A percentile compares a stretch with the other conserved stretches of the same genome.
These are phyloP conservation scores for Irpex sp. DNA, from an alignment of 1,284 basidiomycete species.

Conservation along the genomic window DNA sequence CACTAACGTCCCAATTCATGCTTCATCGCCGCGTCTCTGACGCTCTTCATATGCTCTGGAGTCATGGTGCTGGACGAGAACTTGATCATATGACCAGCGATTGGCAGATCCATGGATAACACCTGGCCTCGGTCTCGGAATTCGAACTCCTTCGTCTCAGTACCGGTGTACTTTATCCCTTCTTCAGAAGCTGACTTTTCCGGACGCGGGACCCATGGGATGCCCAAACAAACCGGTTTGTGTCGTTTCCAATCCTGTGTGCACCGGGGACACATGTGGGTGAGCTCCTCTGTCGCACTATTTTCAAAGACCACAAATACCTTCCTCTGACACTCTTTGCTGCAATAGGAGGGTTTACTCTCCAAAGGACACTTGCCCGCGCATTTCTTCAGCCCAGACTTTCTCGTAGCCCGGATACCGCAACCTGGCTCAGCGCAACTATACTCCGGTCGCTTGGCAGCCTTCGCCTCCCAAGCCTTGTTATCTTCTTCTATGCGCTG, in stretches of 20 bases:
- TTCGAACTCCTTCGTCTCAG: background rate
- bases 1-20: too few species aligned
- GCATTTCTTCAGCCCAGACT: conserved; percentile 12
- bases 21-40: background rate
- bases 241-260: conserved; percentile 12
- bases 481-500: conserved; percentile 5
- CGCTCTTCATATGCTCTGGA: conserved; percentile 7
- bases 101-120: background rate
- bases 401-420: conserved; percentile 13
- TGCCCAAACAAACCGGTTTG: conserved; percentile 7
- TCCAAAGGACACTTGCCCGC: conserved; percentile 11
- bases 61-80: conserved; percentile 5
- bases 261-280: background rate
- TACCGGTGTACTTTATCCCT: background rate
- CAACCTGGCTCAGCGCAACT: conserved; percentile 13
- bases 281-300: background rate
- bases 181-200: background rate
- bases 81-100: background rate
- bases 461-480: conserved; percentile 1
- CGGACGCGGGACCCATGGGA: background rate
- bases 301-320: background rate
- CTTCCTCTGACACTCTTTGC: conserved; percentile 16
- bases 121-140: background rate
- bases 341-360: conserved; percentile 15
- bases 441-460: conserved; percentile 3